Evolutionary conservation across 805 yeast species (phyloP).

Genomic region (Candida morakotiae): DNA sequence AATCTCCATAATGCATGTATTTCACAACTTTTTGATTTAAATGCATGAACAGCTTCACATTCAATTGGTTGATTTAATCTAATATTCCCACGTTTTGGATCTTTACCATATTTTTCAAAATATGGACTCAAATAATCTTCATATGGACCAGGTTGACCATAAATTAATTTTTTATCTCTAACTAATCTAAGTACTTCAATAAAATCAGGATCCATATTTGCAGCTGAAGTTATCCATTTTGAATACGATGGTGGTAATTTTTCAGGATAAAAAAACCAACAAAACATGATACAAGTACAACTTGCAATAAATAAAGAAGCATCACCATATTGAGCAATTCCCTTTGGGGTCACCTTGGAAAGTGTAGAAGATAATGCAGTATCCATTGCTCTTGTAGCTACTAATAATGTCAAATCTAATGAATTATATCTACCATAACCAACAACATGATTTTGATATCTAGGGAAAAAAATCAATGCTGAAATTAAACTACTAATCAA

Average conservation of each 20-base stretch:
- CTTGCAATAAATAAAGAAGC: constrained; percentile 25
- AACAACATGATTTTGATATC: constrained; percentile 28
- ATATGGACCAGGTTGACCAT: constrained; percentile 29
- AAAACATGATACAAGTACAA: constrained; percentile 30
- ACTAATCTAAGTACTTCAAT: constrained; percentile 27
- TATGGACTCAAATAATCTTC: constrained; percentile 26
- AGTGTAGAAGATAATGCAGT: constrained; percentile 22
- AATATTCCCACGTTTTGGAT: constrained; percentile 25
- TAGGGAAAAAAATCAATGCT: constrained; percentile 24
- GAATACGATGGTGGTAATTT: constrained; percentile 40
- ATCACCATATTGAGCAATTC: constrained; percentile 19
- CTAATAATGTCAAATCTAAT: constrained; percentile 32
- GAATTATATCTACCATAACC: constrained; percentile 27
- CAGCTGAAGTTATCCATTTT: constrained; percentile 47
- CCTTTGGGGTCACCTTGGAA: constrained; percentile 18
- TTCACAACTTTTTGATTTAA: constrained; percentile 37
- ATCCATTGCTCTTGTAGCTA: constrained; percentile 33
- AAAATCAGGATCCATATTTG: constrained; percentile 42
- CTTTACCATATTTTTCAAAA: constrained; percentile 30
- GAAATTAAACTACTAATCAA: constrained; percentile 25
- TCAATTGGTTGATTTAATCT: constrained; percentile 26
- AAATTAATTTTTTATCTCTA: constrained; percentile 25
- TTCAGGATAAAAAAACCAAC: constrained; percentile 38
- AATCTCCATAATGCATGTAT: constrained; percentile 45
- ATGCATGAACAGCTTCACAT: constrained; percentile 40